Evolutionary conservation across 2,329 filamentous ascomycete species (phyloP), one percentile per base, ranked within the genome.

Genomic region (Trichoderma asperellum): DNA sequence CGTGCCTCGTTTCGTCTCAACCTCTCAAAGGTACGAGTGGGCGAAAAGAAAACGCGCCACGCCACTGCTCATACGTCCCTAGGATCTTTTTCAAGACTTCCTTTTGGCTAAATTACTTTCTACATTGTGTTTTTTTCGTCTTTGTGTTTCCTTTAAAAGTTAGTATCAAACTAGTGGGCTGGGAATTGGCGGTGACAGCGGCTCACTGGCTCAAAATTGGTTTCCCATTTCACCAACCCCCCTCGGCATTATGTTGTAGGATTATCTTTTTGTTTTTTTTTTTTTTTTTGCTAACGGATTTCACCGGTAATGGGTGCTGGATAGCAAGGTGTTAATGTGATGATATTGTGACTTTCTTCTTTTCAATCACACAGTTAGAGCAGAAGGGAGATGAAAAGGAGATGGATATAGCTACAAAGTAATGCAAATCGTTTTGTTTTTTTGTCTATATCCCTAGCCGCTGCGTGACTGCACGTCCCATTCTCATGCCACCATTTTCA

Each of bases 261-360:
- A 49, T 58, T 66, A 49, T 34, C 55, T 10, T 40, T 47, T 43
- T n/a, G n/a, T 32, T 32, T 2, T 24, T 24, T 2, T 18, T 40
- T 40, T 18, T 2, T 40, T 18, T 10, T 47, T 64, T 16, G n/a
- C 53, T 64, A 35, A 64, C n/a, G 61, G 61, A 64, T 64, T 43
- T 47, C 40, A 40, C 49, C 47, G 55, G 63, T 56, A 24, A 66
- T 55, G 63, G 40, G 53, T 40, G 56, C 61, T 64, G 61, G 61
- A 64, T 64, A 66, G 63, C 63, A 66, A 58, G 53, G 63, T 66
- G 53, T 66, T 66, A 27, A 10, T 66, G 55, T 7, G 61, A 49
- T 35, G 63, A 66, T 10, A 47, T 29, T 55, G 63, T 66, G 59
- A n/a, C 52, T 35, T 35, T 27, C 21, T 40, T 43, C 34, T 34